Evolutionary conservation across 495 filamentous ascomycete species (phyloP), one percentile per base, ranked within the genome.

Genomic region (Penicillium ochrochloron): DNA sequence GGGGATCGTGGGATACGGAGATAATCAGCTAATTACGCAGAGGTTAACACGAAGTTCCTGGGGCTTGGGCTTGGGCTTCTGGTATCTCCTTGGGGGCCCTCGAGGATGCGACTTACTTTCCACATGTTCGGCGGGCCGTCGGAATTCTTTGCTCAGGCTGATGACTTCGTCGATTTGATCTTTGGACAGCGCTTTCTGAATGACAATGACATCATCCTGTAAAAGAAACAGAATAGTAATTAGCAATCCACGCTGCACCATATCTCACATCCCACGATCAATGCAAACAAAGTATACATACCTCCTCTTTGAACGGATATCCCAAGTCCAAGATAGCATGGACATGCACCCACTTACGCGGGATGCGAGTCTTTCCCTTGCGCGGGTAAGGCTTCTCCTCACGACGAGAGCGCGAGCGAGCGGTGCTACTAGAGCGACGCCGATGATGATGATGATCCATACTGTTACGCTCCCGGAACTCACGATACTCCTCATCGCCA

Each of bases 151-250:
- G 72, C 92, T 96, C 44, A 92, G 78, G 64, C 85, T 88, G 65
- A 97, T 90, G 59, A 96, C 80, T 66, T 94, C 89, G 70, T 97
- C 93, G 68, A 97, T 97, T 65, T 96, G 91, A 31, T 92, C 87
- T 63, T 95, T 94, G 14, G 90, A 92, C 25, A 97, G 83, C 3
- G 93, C 93, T 65, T 89, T 87, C 68, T 88, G 86, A 19, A 97
- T 88, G 62, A 96, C 83, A 70, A 94, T 85, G 55, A 86, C 86
- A 54, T 90, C 88, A 42, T 88, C 92, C 91, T 96, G 10, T 41
- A 9, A 58, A 50, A 48, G 59, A 39, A 57, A 17, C 17, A 15
- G 33, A 10, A 54, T 11, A 27, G 53, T 37, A 2, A 14, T 31
- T 41, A 48, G 19, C 37, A 31, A n/a, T 35, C 15, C n/a, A 14